Base-by-base conservation (phyloP, 306 rosid genomes). In the Oxytropis ochrocephala region DNA sequence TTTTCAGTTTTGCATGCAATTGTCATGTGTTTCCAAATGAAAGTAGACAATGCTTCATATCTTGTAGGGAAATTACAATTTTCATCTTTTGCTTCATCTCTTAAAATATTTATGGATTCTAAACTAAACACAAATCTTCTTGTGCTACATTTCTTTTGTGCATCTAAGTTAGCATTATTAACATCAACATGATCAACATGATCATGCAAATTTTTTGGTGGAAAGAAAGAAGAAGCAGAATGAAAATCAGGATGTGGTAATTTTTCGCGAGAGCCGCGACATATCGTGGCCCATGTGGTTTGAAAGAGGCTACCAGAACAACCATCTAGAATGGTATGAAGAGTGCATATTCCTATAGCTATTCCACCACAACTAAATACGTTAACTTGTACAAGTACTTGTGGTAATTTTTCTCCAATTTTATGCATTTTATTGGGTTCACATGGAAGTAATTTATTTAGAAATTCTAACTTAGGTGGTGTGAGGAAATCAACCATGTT, bases 291-390 rank as follows among this genome's bases (percentile, higher is more conserved):
- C 91, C 88, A 86, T 0, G 81, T 65, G 5, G 64, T 16, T 21
- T 75, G 53, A 8, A 86, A 72, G 35, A 56, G 33, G 16, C 80
- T 24, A 1, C 64, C 10, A 0, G 85, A 62, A 4, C 56, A 30
- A 21, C 77, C 88, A 66, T 86, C 91, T 12, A 51, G 62, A 2
- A 72, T 36, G 7, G 81, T 86, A 58, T 86, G 91, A 2, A 75
- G 77, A 41, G 56, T 35, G 27, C 82, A 74, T 1, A 58, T 8
- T 0, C 84, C 86, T 6, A 86, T 44, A 51, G 88, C 82, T 43
- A 81, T 56, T 48, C 90, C 88, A 48, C 90, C 86, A 62, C 94
- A 88, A 14, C 54, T 48, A 24, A 87, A 87, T 0, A 44, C 13
- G 75, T 29, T 87, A 33, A 83, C 80, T 61, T 88, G 90, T 7